phyloP scores from a whole-genome alignment of 192 early-diverging fungal genomes.

The Rhizophagus sp. region DNA sequence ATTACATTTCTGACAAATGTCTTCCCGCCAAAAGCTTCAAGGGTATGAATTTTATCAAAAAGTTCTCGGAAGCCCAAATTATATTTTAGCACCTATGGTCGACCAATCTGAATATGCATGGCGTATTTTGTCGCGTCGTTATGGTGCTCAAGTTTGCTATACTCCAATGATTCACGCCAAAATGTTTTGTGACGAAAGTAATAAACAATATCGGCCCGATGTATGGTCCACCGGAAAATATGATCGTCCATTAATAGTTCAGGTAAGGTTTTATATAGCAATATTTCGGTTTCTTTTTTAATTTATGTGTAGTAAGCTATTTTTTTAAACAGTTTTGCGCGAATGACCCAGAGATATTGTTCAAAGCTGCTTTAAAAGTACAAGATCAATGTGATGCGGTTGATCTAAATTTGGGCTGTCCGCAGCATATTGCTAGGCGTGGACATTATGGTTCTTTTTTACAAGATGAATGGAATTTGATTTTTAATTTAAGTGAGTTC shows the following conservation, averaged over 20 bases:
- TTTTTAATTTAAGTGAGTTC: slow-evolving; percentile 50
- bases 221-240: slow-evolving; percentile 66
- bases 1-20: not conserved
- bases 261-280: slow-evolving; percentile 45
- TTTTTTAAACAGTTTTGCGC: slow-evolving; percentile 81
- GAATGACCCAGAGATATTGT: slow-evolving; percentile 84
- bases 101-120: slow-evolving; percentile 96
- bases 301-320: not conserved
- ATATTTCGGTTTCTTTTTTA: not conserved
- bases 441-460: slow-evolving; percentile 90
- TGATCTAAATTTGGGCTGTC: slow-evolving; percentile 95
- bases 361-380: slow-evolving; percentile 81
- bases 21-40: not conserved
- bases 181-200: slow-evolving; percentile 68
- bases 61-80: slow-evolving; percentile 10
- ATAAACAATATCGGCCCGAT: slow-evolving; percentile 70
- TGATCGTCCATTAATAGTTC: slow-evolving; percentile 84
- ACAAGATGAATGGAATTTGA: slow-evolving; percentile 84
- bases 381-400: slow-evolving; percentile 88
- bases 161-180: slow-evolving; percentile 98
- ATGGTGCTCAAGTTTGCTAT: slow-evolving; percentile 88
- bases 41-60: slow-evolving; percentile 23
- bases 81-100: slow-evolving; percentile 56
- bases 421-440: slow-evolving; percentile 89
- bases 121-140: slow-evolving; percentile 86